Evolutionary conservation across 805 yeast genomes (phyloP), one percentile per base, ranked within the genome.

Genomic region (Candida anglica): DNA sequence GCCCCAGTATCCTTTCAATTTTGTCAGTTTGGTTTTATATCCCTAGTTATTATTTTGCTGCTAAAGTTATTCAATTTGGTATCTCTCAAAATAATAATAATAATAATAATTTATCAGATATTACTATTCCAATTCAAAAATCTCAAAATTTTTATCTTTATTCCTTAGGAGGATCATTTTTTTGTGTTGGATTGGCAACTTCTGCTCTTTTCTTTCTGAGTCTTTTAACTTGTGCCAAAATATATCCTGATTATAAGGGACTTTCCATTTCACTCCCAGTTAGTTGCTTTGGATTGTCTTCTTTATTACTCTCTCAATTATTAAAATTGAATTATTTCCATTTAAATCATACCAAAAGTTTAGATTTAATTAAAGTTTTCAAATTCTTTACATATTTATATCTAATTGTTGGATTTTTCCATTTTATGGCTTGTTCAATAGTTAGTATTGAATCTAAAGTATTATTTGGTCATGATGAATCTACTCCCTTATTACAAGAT

Each of bases 241-340:
- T 88, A n/a, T 85, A 78, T 50, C 94, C 95, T 0, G 65, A 75
- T 25, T 69, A 71, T 30, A 85, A 86, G 39, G 82, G 95, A 2
- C 58, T 91, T 36, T 84, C 95, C 20, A 86, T 91, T 28, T 82
- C 94, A 34, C 71, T 84, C 28, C 98, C 98, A 0, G 89, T 91
- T 2, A 76, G 95, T 0, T 82, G 82, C 42, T 89, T 83, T 56
- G 98, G 98, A 1, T 50, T 87, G 19, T 82, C 95, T 4, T 75
- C 95, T 2, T 63, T 93, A 36, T 57, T 89, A 30, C 82, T 85
- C 3, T 73, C 95, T 0, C 88, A 79, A 52, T 51, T 75, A 28
- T 56, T 75, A 52, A 73, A 69, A 39, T 51, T 70, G 16, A 42
- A 44, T 6, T 62, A 57, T 52, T 65, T 79, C 46, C 41, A 40